Evolutionary conservation across 257 asterid genomes (phyloP).

Genomic region (Nicotiana undulata): DNA sequence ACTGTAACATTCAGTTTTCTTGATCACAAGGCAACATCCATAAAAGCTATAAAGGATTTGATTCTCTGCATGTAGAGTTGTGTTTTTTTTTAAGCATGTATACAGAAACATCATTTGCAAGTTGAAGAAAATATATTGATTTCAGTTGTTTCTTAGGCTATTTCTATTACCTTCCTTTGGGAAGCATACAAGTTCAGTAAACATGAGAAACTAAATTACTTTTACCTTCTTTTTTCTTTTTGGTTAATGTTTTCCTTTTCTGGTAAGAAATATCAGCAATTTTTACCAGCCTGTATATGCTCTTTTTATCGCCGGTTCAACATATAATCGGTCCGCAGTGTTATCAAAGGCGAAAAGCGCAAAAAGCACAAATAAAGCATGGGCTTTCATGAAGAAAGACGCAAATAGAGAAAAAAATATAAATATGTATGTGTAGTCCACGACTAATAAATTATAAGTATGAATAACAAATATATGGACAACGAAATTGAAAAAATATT

Average conservation of each 20-base stretch:
- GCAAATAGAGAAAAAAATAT: too few species aligned
- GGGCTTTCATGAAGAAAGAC: too few species aligned
- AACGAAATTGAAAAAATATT: too few species aligned
- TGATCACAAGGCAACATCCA: background rate
- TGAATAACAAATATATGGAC: too few species aligned
- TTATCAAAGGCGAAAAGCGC: too few species aligned
- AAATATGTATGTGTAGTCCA: too few species aligned
- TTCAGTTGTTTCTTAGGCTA: background rate
- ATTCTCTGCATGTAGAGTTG: background rate
- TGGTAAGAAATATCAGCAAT: background rate
- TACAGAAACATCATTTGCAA: background rate
- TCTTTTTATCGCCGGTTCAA: background rate
- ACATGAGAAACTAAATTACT: background rate
- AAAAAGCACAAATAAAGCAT: too few species aligned
- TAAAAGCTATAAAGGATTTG: background rate
- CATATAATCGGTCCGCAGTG: too few species aligned
- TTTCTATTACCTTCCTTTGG: background rate
- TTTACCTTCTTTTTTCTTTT: background rate
- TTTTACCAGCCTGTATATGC: background rate
- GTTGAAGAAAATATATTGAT: background rate
- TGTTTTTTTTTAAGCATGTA: background rate
- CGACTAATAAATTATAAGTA: too few species aligned
- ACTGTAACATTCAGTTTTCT: background rate
- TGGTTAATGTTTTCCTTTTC: background rate
- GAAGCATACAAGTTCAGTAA: background rate